Evolutionary conservation across 345 rosid genomes (phyloP).

Genomic region (Moricandia arvensis): DNA sequence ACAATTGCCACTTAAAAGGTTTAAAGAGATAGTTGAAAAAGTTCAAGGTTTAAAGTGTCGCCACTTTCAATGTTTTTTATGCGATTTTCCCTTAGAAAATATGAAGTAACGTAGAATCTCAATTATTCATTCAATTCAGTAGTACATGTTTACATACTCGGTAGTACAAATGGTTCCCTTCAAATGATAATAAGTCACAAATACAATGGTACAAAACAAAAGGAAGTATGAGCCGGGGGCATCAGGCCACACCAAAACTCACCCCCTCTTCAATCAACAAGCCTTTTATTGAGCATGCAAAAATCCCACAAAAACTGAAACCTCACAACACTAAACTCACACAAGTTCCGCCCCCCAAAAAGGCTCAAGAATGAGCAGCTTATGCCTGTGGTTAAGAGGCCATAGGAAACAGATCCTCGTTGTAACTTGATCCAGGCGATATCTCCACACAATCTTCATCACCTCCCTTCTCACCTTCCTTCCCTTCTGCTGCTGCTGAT

Average conservation of each 20-base stretch:
- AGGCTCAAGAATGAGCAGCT: neutral
- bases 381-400: conserved; percentile 14
- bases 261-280: neutral
- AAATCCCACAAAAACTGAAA: conserved; percentile 8
- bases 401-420: conserved; percentile 44
- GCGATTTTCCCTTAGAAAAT: too few relatives aligned
- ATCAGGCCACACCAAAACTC: conserved; percentile 36
- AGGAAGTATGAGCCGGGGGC: conserved; percentile 35
- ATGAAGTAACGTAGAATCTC: neutral
- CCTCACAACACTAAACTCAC: conserved; percentile 20
- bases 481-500: conserved; percentile 37
- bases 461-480: conserved; percentile 30
- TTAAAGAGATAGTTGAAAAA: too few relatives aligned
- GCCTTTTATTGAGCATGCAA: conserved; percentile 10
- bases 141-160: neutral
- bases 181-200: neutral
- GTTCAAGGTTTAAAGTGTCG: too few relatives aligned
- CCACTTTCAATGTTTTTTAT: too few relatives aligned
- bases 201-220: neutral
- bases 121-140: neutral
- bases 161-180: neutral
- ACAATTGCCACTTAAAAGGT: too few relatives aligned
- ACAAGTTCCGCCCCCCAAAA: neutral
- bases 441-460: conserved; percentile 28
- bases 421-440: conserved; percentile 41